Percentiles rank a stretch among this genome's conserved stretches.
Evolutionary conservation across 2,329 filamentous ascomycete genomes (phyloP).

Genomic region (Eutypella sp.): DNA sequence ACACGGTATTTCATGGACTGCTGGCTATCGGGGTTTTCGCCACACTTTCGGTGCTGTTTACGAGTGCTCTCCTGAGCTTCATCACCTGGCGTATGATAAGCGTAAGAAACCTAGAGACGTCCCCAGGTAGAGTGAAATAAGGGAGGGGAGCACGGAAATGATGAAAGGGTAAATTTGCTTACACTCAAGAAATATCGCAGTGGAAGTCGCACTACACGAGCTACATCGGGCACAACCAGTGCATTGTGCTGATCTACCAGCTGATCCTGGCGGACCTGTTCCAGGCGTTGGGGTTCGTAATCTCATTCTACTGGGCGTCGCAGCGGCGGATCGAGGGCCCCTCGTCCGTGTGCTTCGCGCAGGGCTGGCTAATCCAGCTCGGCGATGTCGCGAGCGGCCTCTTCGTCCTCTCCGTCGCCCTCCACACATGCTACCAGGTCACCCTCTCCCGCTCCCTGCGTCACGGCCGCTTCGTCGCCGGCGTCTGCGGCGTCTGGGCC

Average conservation of each 20-base stretch:
- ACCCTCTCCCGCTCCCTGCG: slow-evolving; percentile 38
- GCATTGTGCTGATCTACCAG: slow-evolving; percentile 51
- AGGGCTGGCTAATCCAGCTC: slow-evolving; percentile 50
- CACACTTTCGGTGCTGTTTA: slow-evolving; percentile 40
- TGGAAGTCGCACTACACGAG: slow-evolving; percentile 28
- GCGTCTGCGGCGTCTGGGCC: slow-evolving; percentile 35
- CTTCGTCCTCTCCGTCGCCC: slow-evolving; percentile 48
- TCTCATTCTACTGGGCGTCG: slow-evolving; percentile 47
- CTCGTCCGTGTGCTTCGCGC: slow-evolving; percentile 43
- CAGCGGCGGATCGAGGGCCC: slow-evolving; percentile 39
- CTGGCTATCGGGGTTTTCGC: slow-evolving; percentile 40
- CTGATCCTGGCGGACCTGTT: slow-evolving; percentile 47
- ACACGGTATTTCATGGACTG: slow-evolving; percentile 28
- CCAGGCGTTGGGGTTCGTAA: slow-evolving; percentile 43
- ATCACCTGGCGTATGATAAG: slow-evolving; percentile 42
- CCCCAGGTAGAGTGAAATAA: neutral
- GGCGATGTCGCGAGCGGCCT: slow-evolving; percentile 49
- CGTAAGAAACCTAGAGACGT: neutral
- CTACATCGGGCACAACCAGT: slow-evolving; percentile 38
- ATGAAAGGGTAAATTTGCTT: neutral
- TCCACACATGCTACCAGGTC: slow-evolving; percentile 50
- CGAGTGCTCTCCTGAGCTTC: slow-evolving; percentile 35
- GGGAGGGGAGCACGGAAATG: neutral
- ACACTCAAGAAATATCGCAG: neutral
- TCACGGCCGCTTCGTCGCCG: slow-evolving; percentile 32